phyloP scores from a whole-genome alignment of 768 basidiomycete genomes.

The Leccinum subtestaceum region DNA sequence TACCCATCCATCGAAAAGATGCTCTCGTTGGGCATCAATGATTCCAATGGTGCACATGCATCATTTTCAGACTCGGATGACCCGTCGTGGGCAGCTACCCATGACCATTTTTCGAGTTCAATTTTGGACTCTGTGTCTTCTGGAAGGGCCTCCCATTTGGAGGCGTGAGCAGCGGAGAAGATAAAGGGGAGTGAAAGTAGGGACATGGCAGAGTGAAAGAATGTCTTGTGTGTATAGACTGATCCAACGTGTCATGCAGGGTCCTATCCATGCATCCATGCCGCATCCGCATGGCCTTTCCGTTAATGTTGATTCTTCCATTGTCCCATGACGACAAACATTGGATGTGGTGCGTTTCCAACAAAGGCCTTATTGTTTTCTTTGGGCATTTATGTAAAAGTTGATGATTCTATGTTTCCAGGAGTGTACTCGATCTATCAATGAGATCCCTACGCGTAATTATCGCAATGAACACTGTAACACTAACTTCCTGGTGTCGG shows the following conservation, averaged over 20 bases:
- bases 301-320: background rate
- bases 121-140: background rate
- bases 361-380: background rate
- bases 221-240: background rate
- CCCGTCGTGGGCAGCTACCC: background rate
- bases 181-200: conserved; percentile 21
- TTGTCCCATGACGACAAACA: background rate
- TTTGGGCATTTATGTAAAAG: background rate
- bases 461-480: no score
- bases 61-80: background rate
- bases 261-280: background rate
- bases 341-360: background rate
- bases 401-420: background rate
- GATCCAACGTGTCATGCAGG: background rate
- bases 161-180: conserved; percentile 33
- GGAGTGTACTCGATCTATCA: no score
- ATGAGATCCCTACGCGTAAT: no score
- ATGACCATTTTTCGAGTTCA: background rate
- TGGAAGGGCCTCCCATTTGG: conserved; percentile 24
- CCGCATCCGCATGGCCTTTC: background rate
- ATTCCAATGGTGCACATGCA: background rate
- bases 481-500: no score
- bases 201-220: conserved; percentile 13
- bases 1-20: background rate
- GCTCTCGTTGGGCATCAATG: background rate